Evolutionary conservation across 345 rosid species (phyloP), one percentile per base, ranked within the genome.

Genomic region (Citrus sinensis): DNA sequence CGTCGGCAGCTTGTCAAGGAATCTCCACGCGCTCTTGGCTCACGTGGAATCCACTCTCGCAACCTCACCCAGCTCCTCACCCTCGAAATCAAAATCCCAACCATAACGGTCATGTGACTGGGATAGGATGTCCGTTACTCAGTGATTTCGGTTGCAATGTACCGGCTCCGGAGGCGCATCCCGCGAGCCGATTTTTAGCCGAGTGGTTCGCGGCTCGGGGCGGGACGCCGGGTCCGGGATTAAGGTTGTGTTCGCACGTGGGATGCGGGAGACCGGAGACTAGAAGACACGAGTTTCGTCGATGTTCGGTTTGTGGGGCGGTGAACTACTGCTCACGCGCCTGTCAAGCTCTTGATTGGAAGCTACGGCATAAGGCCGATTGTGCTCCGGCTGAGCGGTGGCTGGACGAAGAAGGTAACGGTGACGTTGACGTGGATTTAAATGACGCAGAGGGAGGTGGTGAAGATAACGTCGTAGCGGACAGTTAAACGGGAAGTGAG

Each of bases 71-170:
- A 1, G 64, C 27, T 4, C 63, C 79, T 2, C 72, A 35, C 17
- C 73, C 61, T 32, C 78, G 5, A 25, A 46, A 46, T 54, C 58
- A 17, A 1, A 32, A 32, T 27, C 66, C 86, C 5, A 82, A 67
- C 84, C 79, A 46, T 46, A 46, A 73, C 54, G 78, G 76, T 42
- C 89, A 74, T 6, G 83, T 51, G 8, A 58, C 84, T 24, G 84
- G 87, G 9, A 81, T 85, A 0, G 89, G 91, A 0, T 96, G 98
- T 56, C 95, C 97, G 2, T 74, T 96, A 82, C 81, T 96, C 1
- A 94, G 99, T 27, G 99, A 96, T 82, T 96, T 92, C 69, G 99
- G 99, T 3, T 96, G 98, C 87, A 94, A 94, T 86, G 97, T 96
- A n/a, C 99, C 97, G 80, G 90, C 97, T 17, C 95, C 97, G 51